Base-by-base conservation (phyloP, 2,329 filamentous ascomycete genomes). In the Chrysosphaeria jannelii region DNA sequence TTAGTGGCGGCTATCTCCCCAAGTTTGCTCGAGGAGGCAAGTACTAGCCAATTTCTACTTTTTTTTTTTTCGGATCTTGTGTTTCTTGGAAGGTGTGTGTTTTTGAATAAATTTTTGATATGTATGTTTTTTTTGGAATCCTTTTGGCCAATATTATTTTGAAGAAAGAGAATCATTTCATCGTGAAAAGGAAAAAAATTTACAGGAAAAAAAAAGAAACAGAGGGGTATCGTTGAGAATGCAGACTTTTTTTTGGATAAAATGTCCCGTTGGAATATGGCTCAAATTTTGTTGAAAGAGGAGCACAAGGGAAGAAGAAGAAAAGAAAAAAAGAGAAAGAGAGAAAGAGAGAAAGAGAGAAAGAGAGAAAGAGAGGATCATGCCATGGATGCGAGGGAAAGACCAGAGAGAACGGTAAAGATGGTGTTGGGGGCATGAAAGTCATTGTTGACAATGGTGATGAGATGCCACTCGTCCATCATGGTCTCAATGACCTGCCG, bases 381-480 rank as follows among this genome's bases (percentile, higher is more conserved):
- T n/a, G 16, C n/a, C n/a, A n/a, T 18, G 7, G 7, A 18, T 18
- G 16, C 16, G 16, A 74, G 62, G 29, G 57, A 42, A 4, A 97
- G 53, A 13, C 63, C 76, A 10, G 79, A 59, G 40, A 97, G 85
- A 13, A 93, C 52, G 21, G 71, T 59, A 41, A 90, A 93, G 34
- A 97, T 71, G 26, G 65, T 67, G 24, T 63, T 56, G 26, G 62
- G 63, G 35, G 76, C 57, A 42, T 89, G 76, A 64, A 97, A 97
- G 42, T 97, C 78, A 39, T 97, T 97, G 51, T 97, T 78, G 14
- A 97, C 85, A 35, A 97, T 90, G 40, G 97, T 97, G 34, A 97
- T 60, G 28, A 97, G 52, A 39, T 78, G 81, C 78, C 81, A 97
- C 24, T 64, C 65, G 29, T 81, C 66, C 62, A 91, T 85, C 29